Base-by-base conservation (phyloP, 805 yeast genomes). In the Citeromyces matritensis region DNA sequence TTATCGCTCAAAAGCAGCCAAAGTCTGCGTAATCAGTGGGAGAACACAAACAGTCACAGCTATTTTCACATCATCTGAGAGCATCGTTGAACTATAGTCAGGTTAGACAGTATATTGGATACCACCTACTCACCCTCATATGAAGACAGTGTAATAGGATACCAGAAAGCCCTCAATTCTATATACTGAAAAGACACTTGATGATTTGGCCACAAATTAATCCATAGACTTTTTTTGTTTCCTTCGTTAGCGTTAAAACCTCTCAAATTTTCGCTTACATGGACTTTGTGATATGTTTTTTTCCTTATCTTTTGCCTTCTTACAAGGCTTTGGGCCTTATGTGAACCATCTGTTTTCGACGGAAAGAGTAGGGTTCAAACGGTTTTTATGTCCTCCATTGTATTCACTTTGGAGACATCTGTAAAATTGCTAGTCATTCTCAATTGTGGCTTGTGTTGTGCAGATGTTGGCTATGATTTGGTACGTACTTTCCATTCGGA, bases 401-500 rank as follows among this genome's bases (percentile, higher is more conserved):
- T 73, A 11, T 50, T 69, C 30, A 86, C 96, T 0, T 58, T 86
- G 26, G 67, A 77, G 39, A 76, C 76, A 44, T 69, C 88, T 15
- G 63, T 82, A 5, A 57, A 73, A 17, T 47, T 69, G 42, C 74
- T 75, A 33, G 69, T 85, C 1, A 39, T 88, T 2, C 54, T 83
- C 29, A 81, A 55, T 86, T 2, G 44, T 82, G 7, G 71, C 83
- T 12, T 74, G 84, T 33, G 48, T 75, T 1, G 45, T 79, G 4
- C 95, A 86, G 49, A 53, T 82, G 10, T 49, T 86, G 30, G 84
- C 95, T 3, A 81, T 86, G 9, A 43, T 82, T 5, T 83, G 82
- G 60, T 86, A 86, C 48, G 73, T 84, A 86, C 52, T 85, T 88
- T 63, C 97, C 97, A 9, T 74, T 83, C 54, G 96, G 96, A 6